Evolutionary conservation across 2,329 filamentous ascomycete genomes (phyloP).

Genomic region (Fusarium luffae): DNA sequence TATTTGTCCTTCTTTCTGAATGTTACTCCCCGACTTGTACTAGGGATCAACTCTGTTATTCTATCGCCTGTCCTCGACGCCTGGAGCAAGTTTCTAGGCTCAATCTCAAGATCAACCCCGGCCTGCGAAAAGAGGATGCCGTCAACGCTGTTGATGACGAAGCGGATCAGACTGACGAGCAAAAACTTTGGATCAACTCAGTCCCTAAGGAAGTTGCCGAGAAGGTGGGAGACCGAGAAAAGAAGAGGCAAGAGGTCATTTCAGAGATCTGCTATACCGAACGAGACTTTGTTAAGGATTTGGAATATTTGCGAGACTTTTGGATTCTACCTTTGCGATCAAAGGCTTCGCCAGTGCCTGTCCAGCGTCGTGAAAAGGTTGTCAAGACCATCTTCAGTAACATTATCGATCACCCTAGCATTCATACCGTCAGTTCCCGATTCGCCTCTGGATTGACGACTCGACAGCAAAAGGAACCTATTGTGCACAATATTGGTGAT

Average conservation of each 20-base stretch:
- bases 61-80: slow-evolving; percentile 92
- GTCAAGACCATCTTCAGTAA: slow-evolving; percentile 97
- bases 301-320: slow-evolving; percentile 97
- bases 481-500: slow-evolving; percentile 91
- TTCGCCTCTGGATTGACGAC: slow-evolving; percentile 90
- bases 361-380: slow-evolving; percentile 87
- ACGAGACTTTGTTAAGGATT: slow-evolving; percentile 97
- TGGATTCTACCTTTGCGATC: slow-evolving; percentile 94
- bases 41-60: slow-evolving; percentile 94
- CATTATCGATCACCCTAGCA: slow-evolving; percentile 82
- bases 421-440: slow-evolving; percentile 89
- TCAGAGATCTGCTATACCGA: slow-evolving; percentile 99
- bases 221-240: slow-evolving; percentile 87
- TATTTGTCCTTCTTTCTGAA: slow-evolving; percentile 95
- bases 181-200: slow-evolving; percentile 99
- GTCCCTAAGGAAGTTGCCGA: slow-evolving; percentile 96
- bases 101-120: slow-evolving; percentile 92
- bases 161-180: slow-evolving; percentile 85
- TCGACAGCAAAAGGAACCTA: slow-evolving; percentile 88
- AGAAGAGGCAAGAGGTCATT: slow-evolving; percentile 98
- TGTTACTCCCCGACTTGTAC: slow-evolving; percentile 99
- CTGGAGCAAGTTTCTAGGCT: slow-evolving; percentile 94
- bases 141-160: slow-evolving; percentile 79
- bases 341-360: slow-evolving; percentile 86
- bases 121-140: slow-evolving; percentile 74